These are phyloP conservation scores for Chrysophaeum taylorii DNA, from an alignment of 352 stramenopile genomes.

Conservation along the genomic window DNA sequence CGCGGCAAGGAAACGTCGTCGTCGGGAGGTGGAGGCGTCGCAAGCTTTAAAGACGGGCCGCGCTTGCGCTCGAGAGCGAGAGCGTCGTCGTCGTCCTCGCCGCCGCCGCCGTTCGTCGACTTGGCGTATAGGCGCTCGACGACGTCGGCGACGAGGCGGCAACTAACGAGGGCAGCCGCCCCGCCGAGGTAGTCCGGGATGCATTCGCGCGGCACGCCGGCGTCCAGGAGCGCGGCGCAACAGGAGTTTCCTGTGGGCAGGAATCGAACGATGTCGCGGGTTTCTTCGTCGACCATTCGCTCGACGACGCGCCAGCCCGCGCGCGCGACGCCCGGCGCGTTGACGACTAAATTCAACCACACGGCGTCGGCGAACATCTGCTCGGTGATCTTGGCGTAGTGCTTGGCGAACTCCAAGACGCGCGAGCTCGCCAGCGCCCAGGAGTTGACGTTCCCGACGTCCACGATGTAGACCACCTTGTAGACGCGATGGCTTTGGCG, in stretches of 20 bases:
- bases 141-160: neutral
- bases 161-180: neutral
- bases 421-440: neutral
- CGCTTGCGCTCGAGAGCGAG: too few relatives aligned
- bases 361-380: neutral
- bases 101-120: too few relatives aligned
- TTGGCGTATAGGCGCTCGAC: neutral
- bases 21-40: too few relatives aligned
- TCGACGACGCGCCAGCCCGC: neutral
- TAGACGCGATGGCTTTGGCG: neutral
- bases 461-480: neutral
- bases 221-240: neutral
- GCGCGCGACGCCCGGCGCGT: neutral
- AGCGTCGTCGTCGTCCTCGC: too few relatives aligned
- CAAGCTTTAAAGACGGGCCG: too few relatives aligned
- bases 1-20: too few relatives aligned
- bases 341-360: neutral
- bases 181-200: conserved; percentile 1
- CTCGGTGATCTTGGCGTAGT: neutral
- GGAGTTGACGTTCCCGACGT: neutral
- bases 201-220: neutral
- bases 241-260: neutral
- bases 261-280: neutral
- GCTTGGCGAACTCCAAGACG: neutral
- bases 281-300: neutral